Base-by-base conservation (phyloP, 148 eudicot species). In the Nyssa sinensis region DNA sequence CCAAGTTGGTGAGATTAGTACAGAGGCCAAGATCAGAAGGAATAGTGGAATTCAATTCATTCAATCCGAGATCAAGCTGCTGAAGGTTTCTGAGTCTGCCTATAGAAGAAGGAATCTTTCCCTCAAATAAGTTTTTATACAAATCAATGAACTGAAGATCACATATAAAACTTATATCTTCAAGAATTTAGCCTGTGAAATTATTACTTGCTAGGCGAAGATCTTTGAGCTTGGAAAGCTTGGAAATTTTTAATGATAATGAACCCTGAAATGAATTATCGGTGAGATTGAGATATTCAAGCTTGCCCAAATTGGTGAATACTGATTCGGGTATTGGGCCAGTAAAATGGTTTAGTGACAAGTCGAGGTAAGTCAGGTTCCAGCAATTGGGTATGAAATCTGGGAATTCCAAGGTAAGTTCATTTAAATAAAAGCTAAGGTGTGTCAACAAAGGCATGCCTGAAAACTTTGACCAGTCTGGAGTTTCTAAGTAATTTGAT, bases 11-110 rank as follows among this genome's bases (percentile, higher is more conserved):
- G 51, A 89, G 83, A 37, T 88, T 86, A 32, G 77, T 80, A 71
- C 90, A 86, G n/a, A 51, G 59, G 32, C 92, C 93, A 35, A 89
- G 82, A 75, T 87, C 91, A 60, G 78, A 67, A 70, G 96, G 91
- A 62, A 89, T 78, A 14, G 86, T 62, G 23, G 91, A 89, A 47
- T 84, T 84, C 60, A 89, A 57, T 25, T 32, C 13, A 34, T 87
- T 88, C 60, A 53, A 62, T 0, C 67, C 41, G 53, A 88, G 86
- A 80, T 91, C 87, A 25, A 91, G 85, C 14, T 0, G 1, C 61
- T 70, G 76, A 62, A 90, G 92, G 69, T 77, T 80, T 47, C 70
- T 79, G 32, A 90, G 85, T 29, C 79, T 78, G 51, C 95, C 88
- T 25, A 90, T 27, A 86, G 87, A 86, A 65, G 86, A 53, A 67